Percentiles rank a stretch among this genome's conserved stretches.
phyloP scores from a whole-genome alignment of 768 basidiomycete species.

The Leccinum boreale region DNA sequence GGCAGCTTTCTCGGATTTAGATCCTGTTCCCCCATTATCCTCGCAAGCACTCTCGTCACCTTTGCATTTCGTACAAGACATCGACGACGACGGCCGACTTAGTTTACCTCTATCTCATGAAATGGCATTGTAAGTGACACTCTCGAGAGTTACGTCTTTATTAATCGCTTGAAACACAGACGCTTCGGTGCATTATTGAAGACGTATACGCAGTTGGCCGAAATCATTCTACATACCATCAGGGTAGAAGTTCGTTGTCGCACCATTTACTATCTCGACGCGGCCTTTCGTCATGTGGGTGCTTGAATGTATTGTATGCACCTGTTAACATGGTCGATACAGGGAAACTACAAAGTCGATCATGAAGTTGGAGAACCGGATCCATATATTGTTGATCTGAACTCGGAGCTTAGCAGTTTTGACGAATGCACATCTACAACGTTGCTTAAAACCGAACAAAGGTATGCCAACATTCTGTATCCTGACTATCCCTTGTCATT shows the following conservation, averaged over 20 bases:
- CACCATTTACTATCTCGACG: slow-evolving; percentile 74
- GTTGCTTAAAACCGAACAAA: slow-evolving; percentile 60
- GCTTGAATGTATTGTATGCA: background rate
- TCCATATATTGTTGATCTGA: slow-evolving; percentile 82
- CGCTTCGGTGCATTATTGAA: slow-evolving; percentile 88
- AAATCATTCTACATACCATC: slow-evolving; percentile 82
- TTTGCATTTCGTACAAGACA: slow-evolving; percentile 39
- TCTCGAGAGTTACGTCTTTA: background rate
- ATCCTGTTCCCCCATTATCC: slow-evolving; percentile 43
- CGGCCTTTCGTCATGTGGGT: slow-evolving; percentile 72
- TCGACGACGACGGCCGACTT: slow-evolving; percentile 46
- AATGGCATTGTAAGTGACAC: slow-evolving; percentile 74
- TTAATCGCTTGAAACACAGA: slow-evolving; percentile 39
- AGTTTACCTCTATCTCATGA: slow-evolving; percentile 79
- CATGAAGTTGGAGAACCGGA: slow-evolving; percentile 90
- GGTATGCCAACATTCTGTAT: slow-evolving; percentile 43
- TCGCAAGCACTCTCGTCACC: slow-evolving; percentile 45
- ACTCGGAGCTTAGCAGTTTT: slow-evolving; percentile 70
- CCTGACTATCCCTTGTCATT: background rate
- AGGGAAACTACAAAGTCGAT: slow-evolving; percentile 85
- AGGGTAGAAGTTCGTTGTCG: slow-evolving; percentile 87
- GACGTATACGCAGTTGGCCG: slow-evolving; percentile 87
- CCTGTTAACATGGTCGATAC: slow-evolving; percentile 10
- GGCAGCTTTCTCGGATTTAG: slow-evolving; percentile 44
- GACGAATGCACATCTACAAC: slow-evolving; percentile 66